phyloP scores from a whole-genome alignment of 345 rosid species.

The Schrenkiella parvula region DNA sequence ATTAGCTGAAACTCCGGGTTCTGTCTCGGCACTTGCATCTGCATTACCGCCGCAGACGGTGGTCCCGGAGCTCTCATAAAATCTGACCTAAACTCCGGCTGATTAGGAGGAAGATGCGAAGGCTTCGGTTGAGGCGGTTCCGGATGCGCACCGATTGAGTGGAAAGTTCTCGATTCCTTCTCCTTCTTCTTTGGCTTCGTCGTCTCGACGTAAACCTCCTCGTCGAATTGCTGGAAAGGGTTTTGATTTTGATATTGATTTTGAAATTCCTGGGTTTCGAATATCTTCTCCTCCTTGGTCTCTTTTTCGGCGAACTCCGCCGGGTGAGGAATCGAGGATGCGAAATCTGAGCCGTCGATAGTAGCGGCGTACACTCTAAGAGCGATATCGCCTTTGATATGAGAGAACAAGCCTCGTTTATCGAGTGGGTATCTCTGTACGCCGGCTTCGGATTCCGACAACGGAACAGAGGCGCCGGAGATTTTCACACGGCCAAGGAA shows the following conservation, averaged over 20 bases:
- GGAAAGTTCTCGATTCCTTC: slow-evolving; percentile 69
- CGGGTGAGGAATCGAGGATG: background rate
- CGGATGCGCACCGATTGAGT: slow-evolving; percentile 53
- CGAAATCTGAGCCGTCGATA: slow-evolving; percentile 17
- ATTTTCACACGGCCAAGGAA: slow-evolving; percentile 82
- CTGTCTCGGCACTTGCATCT: slow-evolving; percentile 62
- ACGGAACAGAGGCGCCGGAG: slow-evolving; percentile 57
- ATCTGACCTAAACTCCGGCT: slow-evolving; percentile 50
- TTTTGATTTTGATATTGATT: slow-evolving; percentile 21
- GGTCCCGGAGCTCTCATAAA: slow-evolving; percentile 51
- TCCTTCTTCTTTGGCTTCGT: slow-evolving; percentile 55
- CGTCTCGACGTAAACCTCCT: slow-evolving; percentile 31
- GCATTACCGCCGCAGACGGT: slow-evolving; percentile 39
- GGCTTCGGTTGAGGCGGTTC: slow-evolving; percentile 14
- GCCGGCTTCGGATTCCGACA: slow-evolving; percentile 51
- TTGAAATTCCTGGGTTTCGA: slow-evolving; percentile 31
- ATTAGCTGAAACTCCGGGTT: slow-evolving; percentile 63
- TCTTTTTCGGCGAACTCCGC: background rate
- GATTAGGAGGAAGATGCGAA: slow-evolving; percentile 24
- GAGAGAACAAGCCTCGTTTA: slow-evolving; percentile 71
- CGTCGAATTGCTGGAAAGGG: background rate
- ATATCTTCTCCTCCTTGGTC: slow-evolving; percentile 24
- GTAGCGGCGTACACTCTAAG: slow-evolving; percentile 43
- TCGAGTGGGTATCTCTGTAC: slow-evolving; percentile 81
- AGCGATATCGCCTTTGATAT: slow-evolving; percentile 69